phyloP scores from a whole-genome alignment of 805 yeast genomes.

The Ogataea henricii region DNA sequence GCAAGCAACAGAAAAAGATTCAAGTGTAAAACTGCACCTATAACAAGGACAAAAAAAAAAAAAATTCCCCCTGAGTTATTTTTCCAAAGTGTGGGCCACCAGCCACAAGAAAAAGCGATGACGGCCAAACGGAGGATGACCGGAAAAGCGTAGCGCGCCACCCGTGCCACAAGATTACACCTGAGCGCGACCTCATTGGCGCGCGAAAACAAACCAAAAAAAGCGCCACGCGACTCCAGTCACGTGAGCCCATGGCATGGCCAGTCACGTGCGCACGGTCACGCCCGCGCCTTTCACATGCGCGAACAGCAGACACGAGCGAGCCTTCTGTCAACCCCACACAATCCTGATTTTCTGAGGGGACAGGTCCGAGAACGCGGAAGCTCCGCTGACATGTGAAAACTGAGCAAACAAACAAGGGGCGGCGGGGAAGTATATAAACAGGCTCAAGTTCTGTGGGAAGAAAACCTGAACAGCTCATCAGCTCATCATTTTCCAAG shows the following conservation, averaged over 20 bases:
- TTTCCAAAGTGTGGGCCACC: slow-evolving; percentile 2
- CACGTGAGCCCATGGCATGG: too few species aligned
- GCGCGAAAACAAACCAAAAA: not conserved
- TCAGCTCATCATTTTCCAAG: not conserved
- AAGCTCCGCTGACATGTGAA: slow-evolving; percentile 1
- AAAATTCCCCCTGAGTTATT: not conserved
- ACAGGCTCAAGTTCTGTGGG: not conserved
- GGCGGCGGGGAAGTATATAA: not conserved
- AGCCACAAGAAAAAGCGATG: slow-evolving; percentile 3
- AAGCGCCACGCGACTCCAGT: too few species aligned
- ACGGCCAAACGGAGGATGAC: slow-evolving; percentile 6
- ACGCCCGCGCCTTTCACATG: not conserved
- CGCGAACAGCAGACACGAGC: too few species aligned
- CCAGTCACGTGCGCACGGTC: too few species aligned
- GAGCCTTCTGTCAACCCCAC: not conserved
- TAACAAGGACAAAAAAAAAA: not conserved
- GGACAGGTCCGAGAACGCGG: not conserved
- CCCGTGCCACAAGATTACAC: slow-evolving; percentile 5
- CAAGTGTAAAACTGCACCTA: not conserved
- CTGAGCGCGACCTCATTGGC: not conserved
- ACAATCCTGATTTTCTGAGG: not conserved
- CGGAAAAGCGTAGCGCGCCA: slow-evolving; percentile 5
- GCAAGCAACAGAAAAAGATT: not conserved
- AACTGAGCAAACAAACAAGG: not conserved
- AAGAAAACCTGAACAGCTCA: too few species aligned